Conservation (phyloP, 2,329 filamentous ascomycete species). For the Xylaria sp. region DNA sequence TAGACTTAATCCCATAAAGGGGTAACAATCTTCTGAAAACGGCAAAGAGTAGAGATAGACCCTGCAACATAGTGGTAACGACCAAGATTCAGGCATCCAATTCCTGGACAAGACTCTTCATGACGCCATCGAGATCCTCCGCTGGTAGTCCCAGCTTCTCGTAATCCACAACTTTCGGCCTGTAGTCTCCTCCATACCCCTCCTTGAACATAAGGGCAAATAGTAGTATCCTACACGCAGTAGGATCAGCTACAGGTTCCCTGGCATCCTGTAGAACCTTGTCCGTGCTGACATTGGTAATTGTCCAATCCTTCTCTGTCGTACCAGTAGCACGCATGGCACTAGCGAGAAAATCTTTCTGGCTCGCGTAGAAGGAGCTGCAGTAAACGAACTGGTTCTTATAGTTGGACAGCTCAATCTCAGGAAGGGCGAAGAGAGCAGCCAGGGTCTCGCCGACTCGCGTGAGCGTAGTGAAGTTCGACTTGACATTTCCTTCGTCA, state of each 20-base stretch:
- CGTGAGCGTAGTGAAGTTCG: constrained; percentile 48
- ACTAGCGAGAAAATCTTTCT: constrained; percentile 51
- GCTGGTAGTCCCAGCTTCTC: constrained; percentile 44
- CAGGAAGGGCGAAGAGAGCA: constrained; percentile 50
- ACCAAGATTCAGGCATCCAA: neutral
- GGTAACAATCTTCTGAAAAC: no score
- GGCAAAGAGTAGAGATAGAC: no score
- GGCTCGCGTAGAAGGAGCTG: constrained; percentile 52
- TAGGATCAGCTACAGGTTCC: constrained; percentile 34
- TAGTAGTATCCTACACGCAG: constrained; percentile 37
- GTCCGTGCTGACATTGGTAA: constrained; percentile 41
- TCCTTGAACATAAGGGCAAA: constrained; percentile 48
- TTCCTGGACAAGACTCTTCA: constrained; percentile 36
- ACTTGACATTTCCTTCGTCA: constrained; percentile 47
- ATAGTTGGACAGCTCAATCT: constrained; percentile 45
- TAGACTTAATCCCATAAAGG: no score
- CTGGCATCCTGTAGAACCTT: constrained; percentile 33
- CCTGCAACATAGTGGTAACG: neutral
- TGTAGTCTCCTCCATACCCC: constrained; percentile 50
- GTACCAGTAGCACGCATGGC: constrained; percentile 50
- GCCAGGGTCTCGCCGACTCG: constrained; percentile 53
- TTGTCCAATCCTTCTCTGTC: constrained; percentile 47
- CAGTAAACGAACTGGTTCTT: constrained; percentile 51
- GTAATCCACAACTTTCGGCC: constrained; percentile 47
- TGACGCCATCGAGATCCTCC: constrained; percentile 48